A percentile compares a stretch with the other conserved stretches of the same genome.
Evolutionary conservation across 306 rosid genomes (phyloP).

Genomic region (Acmispon strigosus): DNA sequence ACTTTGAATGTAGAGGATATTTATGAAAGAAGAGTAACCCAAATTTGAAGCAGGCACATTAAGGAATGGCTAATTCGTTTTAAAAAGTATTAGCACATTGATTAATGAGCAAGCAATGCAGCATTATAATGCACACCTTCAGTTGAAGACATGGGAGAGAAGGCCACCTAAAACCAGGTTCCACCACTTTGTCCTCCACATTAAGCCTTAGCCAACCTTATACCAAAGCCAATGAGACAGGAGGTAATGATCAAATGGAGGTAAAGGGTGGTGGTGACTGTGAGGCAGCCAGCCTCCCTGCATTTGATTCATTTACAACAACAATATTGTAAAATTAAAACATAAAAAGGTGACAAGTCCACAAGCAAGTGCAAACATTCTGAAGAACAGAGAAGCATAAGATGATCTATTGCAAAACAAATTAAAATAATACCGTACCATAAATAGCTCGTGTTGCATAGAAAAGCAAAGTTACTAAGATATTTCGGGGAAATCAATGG

Average conservation of each 20-base stretch:
- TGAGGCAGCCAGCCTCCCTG: background rate
- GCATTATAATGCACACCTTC: background rate
- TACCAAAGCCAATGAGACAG: background rate
- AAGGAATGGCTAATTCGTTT: background rate
- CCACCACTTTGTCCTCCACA: slow-evolving; percentile 17
- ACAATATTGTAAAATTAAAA: background rate
- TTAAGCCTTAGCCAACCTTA: background rate
- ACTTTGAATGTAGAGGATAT: background rate
- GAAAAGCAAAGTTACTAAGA: background rate
- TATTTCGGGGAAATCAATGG: too few relatives aligned
- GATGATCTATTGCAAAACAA: background rate
- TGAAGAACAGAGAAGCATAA: background rate
- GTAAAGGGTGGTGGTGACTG: background rate
- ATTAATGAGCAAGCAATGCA: background rate
- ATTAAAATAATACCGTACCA: background rate
- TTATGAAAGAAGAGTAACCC: background rate
- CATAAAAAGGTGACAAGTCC: background rate
- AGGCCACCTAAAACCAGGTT: slow-evolving; percentile 2
- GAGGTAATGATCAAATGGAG: background rate
- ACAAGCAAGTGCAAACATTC: background rate
- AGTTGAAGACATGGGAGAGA: background rate
- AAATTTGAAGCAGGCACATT: background rate
- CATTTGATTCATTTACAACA: background rate
- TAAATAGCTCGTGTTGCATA: background rate
- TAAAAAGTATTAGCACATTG: background rate